Percentiles rank a stretch among this genome's conserved stretches.
Conservation (phyloP, 1,139 yeast genomes). For the Lodderomyces metapsilosis region DNA sequence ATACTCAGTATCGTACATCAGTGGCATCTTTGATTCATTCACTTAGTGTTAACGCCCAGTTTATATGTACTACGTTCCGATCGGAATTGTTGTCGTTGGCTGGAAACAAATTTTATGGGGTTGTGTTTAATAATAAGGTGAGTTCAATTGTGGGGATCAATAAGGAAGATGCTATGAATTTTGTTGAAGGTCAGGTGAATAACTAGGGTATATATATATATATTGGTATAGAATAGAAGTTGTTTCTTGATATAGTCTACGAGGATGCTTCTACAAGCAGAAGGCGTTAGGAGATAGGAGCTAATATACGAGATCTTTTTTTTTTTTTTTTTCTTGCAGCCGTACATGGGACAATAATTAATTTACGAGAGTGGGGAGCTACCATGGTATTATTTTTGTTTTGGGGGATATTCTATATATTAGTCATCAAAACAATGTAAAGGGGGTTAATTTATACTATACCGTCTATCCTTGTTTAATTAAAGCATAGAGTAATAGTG, state of each 20-base stretch:
- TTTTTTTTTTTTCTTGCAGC: neutral
- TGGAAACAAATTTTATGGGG: conserved; percentile 87
- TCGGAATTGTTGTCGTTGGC: conserved; percentile 81
- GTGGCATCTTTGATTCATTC: conserved; percentile 76
- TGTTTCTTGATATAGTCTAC: too few relatives aligned
- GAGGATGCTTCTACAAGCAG: neutral
- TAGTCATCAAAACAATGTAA: conserved; percentile 1
- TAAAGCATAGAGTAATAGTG: too few relatives aligned
- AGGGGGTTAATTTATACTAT: neutral
- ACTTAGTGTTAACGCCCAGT: conserved; percentile 69
- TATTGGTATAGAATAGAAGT: neutral
- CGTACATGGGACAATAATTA: neutral
- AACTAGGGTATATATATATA: neutral
- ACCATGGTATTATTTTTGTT: neutral
- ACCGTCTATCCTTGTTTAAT: too few relatives aligned
- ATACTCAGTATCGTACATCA: conserved; percentile 85
- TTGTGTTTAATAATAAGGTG: conserved; percentile 77
- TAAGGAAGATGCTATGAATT: conserved; percentile 71
- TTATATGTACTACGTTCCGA: conserved; percentile 93
- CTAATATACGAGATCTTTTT: neutral
- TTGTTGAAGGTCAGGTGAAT: conserved; percentile 66
- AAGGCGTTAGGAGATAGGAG: neutral
- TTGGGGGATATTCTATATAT: neutral
- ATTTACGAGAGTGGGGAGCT: neutral
- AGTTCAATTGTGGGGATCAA: conserved; percentile 74